phyloP scores from a whole-genome alignment of 1,284 basidiomycete species.

The Takashimella koratensis region DNA sequence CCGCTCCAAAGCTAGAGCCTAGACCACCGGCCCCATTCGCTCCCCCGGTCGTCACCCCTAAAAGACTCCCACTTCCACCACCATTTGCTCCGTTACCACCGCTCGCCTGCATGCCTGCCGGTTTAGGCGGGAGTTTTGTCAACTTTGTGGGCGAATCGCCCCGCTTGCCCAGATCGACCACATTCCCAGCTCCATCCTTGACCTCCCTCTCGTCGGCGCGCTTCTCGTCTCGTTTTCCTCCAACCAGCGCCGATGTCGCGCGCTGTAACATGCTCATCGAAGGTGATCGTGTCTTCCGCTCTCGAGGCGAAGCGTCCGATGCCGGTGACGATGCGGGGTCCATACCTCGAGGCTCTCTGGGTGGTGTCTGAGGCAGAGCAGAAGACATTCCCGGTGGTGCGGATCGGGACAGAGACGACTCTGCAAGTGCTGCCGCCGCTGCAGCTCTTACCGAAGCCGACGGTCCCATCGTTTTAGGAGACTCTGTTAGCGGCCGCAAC shows the following conservation, averaged over 20 bases:
- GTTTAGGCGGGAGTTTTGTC: conserved; percentile 25
- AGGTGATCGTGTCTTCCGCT: conserved; percentile 63
- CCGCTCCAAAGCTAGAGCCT: neutral
- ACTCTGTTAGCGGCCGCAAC: neutral
- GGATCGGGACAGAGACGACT: neutral
- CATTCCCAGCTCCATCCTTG: conserved; percentile 1
- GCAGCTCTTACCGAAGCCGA: neutral
- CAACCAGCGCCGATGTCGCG: conserved; percentile 74
- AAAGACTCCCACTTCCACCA: neutral
- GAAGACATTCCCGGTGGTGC: no score
- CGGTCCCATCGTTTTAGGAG: neutral
- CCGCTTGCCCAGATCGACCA: conserved; percentile 4
- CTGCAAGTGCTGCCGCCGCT: neutral
- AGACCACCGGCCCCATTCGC: neutral
- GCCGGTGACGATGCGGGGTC: conserved; percentile 4
- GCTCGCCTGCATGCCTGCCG: neutral
- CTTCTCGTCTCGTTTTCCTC: conserved; percentile 17
- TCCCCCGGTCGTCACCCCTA: neutral
- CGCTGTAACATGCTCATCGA: conserved; percentile 92
- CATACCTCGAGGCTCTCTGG: conserved; percentile 1
- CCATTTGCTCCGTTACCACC: neutral
- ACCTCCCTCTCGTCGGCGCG: neutral
- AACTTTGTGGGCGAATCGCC: conserved; percentile 39
- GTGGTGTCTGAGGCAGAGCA: conserved; percentile 12
- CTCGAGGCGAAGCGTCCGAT: conserved; percentile 19